phyloP scores from a whole-genome alignment of 2,329 filamentous ascomycete genomes.

The Exophiala sp. region DNA sequence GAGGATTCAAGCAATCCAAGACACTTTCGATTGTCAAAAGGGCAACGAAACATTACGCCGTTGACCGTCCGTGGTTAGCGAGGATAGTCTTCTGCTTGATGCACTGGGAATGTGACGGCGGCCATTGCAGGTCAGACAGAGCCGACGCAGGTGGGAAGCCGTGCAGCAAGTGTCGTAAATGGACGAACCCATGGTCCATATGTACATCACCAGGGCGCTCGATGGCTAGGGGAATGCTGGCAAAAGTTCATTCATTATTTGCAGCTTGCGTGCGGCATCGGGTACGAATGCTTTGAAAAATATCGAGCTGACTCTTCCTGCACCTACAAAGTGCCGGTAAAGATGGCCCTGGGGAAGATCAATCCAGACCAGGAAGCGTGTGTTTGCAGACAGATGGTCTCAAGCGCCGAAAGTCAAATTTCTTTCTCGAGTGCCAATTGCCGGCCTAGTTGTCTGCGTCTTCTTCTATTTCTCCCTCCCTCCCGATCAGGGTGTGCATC shows the following conservation, averaged over 20 bases:
- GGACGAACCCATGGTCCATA: background rate
- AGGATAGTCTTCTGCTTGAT: conserved; percentile 7
- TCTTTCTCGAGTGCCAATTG: no score
- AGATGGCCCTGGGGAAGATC: background rate
- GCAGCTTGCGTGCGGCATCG: background rate
- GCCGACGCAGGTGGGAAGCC: background rate
- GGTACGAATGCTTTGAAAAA: background rate
- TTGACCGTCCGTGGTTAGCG: conserved; percentile 13
- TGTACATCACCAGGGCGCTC: background rate
- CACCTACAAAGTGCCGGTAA: background rate
- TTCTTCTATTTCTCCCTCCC: no score
- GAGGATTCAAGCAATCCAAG: conserved; percentile 10
- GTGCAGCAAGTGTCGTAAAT: background rate
- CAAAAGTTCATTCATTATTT: background rate
- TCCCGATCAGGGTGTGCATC: no score
- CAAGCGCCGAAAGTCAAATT: background rate
- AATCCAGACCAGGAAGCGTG: background rate
- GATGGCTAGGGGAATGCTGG: background rate
- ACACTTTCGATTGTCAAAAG: conserved; percentile 4
- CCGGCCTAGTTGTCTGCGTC: no score
- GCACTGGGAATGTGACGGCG: background rate
- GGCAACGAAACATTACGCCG: conserved; percentile 6
- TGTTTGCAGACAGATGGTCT: background rate
- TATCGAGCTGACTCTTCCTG: background rate
- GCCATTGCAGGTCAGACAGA: background rate